Evolutionary conservation across 2,329 filamentous ascomycete genomes (phyloP), one percentile per base, ranked within the genome.

Genomic region (Elsinoe arachidis): DNA sequence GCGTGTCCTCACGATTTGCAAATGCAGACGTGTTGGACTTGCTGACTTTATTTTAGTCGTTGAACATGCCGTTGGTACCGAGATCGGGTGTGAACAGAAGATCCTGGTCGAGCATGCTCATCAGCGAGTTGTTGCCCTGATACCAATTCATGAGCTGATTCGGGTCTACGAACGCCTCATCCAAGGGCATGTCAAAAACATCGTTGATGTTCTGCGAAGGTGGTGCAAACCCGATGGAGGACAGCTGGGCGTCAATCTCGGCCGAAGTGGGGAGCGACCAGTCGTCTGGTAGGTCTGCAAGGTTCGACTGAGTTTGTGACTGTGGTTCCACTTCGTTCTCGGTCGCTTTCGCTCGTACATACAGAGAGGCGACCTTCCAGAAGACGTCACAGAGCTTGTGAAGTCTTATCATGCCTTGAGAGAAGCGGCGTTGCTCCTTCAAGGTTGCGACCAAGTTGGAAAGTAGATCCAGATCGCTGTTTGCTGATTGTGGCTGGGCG

Each of bases 381-480:
- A 66, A 66, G 41, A 62, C 58, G 30, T 63, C 56, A 58, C 63
- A 64, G 15, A 64, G 61, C 14, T 61, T 61, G 12, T 60, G 57
- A 12, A 65, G 56, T 1, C 57, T 49, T 9, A 56, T 46, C 3
- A 61, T 56, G 3, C 57, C 51, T 11, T 58, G 56, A 3, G 52
- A 52, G 6, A 56, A 49, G 12, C 19, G 39, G 19, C 47, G 43
- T 10, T 46, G 54, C 38, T 39, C 54, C 23, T 61, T 46, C 11
- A 66, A 54, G 0, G 63, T 61, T 1, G 51, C 59, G 21, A 66
- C 64, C 21, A 59, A 65, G 12, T 63, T 60, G n/a, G 58, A 58
- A 3, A 66, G 61, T 10, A 64, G 58, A 11, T 58, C 39, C 11
- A 65, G 52, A 44, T 66, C 64, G 2, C 56, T 49, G 15, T 43